Base-by-base conservation (phyloP, 2,329 filamentous ascomycete genomes). In the Coleophoma crateriformis region DNA sequence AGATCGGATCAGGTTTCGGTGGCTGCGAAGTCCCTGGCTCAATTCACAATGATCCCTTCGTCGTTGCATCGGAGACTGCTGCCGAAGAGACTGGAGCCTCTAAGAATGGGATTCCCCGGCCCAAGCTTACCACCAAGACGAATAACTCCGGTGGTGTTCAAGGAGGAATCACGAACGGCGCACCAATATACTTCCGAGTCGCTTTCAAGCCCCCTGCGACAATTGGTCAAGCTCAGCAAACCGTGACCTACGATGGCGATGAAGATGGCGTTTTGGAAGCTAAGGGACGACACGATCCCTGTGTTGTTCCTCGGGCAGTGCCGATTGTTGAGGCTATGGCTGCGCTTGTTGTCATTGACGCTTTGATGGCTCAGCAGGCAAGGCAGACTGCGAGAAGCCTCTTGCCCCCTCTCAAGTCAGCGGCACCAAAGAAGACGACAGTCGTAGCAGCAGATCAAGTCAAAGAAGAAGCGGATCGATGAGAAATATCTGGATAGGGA, bases 81-180 rank as follows among this genome's bases (percentile, higher is more conserved):
- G 66, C 70, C 7, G 66, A 76, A n/a, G 69, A 72, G 22, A 73
- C 70, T 2, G 74, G 74, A 14, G 69, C 70, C 12, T 64, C 67
- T 20, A 65, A 64, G 43, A 68, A 70, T 19, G 75, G 74, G 32
- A 67, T 76, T 14, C 68, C 72, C 32, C 71, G 74, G 51, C 81
- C 87, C 15, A 78, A 76, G 54, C 78, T 96, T 47, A 85, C 84
- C 8, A 96, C 92, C 49, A 88, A 87, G 74, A 96, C 92, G 22
- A 97, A 97, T 75, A 90, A 96, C 75, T 92, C 87, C 2, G 92
- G 92, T 12, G 94, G 92, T 56, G 89, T 97, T 59, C 92, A 97
- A 73, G 94, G 92, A 40, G 92, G 92, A 47, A 97, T 97, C 70
- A 86, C 87, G 46, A 97, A 97, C 69, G 94, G 92, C 50, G 88